These are phyloP conservation scores for Epichloe brachyelytri DNA, from an alignment of 2,329 filamentous ascomycete genomes.

Conservation along the genomic window DNA sequence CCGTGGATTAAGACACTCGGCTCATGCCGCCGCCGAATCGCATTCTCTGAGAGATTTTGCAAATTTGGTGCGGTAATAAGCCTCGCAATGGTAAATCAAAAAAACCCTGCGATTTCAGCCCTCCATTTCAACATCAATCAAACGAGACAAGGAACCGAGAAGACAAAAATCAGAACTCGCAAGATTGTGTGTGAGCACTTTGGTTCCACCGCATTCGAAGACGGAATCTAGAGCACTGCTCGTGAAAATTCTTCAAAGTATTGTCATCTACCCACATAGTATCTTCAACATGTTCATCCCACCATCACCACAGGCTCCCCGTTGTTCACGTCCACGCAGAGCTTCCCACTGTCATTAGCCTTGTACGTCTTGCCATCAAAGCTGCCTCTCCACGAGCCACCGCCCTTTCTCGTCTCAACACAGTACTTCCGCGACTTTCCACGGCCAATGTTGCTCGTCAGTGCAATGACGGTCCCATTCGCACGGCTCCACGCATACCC, in stretches of 20 bases:
- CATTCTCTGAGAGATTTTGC: too few relatives aligned
- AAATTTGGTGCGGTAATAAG: too few relatives aligned
- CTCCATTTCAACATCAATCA: too few relatives aligned
- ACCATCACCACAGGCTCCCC: slow-evolving; percentile 27
- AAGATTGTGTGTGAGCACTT: too few relatives aligned
- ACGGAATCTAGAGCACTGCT: too few relatives aligned
- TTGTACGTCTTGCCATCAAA: slow-evolving; percentile 23
- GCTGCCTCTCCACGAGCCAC: slow-evolving; percentile 27
- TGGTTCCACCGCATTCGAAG: too few relatives aligned
- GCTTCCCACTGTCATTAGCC: slow-evolving; percentile 25
- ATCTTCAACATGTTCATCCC: not conserved
- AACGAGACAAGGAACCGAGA: too few relatives aligned
- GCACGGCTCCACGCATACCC: slow-evolving; percentile 34
- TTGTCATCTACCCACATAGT: not conserved
- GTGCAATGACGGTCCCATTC: slow-evolving; percentile 28
- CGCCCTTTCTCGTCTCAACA: slow-evolving; percentile 25
- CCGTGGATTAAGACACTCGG: not conserved
- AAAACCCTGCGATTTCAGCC: too few relatives aligned
- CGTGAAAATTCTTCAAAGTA: too few relatives aligned
- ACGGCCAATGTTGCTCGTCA: slow-evolving; percentile 31
- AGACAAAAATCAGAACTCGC: too few relatives aligned
- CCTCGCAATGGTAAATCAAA: too few relatives aligned
- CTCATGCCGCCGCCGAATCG: not conserved
- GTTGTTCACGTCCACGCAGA: slow-evolving; percentile 28
- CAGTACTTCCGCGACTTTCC: slow-evolving; percentile 26